These are phyloP conservation scores for Aspergillus piperis DNA, from an alignment of 2,329 filamentous ascomycete genomes.

Conservation along the genomic window DNA sequence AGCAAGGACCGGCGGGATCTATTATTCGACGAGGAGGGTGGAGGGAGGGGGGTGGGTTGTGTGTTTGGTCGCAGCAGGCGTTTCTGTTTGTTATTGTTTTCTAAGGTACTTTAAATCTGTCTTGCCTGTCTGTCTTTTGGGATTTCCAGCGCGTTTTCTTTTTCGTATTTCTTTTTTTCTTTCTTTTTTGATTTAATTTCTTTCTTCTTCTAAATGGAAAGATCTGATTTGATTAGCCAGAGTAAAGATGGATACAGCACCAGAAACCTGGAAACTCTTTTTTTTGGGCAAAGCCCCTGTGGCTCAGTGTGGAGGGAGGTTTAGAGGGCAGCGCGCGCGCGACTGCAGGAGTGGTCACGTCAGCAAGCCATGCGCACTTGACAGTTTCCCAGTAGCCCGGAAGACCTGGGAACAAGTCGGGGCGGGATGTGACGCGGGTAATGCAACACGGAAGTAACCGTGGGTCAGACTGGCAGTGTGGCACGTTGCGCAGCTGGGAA, in stretches of 20 bases:
- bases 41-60: conserved; percentile 1
- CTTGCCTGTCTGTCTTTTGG: background rate
- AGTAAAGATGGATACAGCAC: conserved; percentile 8
- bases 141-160: background rate
- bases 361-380: conserved; percentile 26
- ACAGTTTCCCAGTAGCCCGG: conserved; percentile 12
- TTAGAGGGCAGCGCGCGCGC: conserved; percentile 16
- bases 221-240: conserved; percentile 16
- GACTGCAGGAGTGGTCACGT: conserved; percentile 26
- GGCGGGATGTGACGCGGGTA: conserved; percentile 25
- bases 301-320: conserved; percentile 12
- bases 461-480: conserved; percentile 32
- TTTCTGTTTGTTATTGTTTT: conserved; percentile 10
- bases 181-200: conserved; percentile 4
- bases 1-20: conserved; percentile 26
- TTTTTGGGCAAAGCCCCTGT: conserved; percentile 3
- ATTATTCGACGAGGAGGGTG: conserved; percentile 22
- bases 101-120: conserved; percentile 4
- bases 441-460: conserved; percentile 34
- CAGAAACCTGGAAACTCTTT: conserved; percentile 14
- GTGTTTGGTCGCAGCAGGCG: conserved; percentile 17
- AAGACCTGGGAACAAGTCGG: conserved; percentile 18
- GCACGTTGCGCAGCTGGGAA: conserved; percentile 33
- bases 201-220: conserved; percentile 6
- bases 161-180: conserved; percentile 8